Evolutionary conservation across 169 alveolate genomes (phyloP), one percentile per base, ranked within the genome.

Genomic region (Babesia divergens): DNA sequence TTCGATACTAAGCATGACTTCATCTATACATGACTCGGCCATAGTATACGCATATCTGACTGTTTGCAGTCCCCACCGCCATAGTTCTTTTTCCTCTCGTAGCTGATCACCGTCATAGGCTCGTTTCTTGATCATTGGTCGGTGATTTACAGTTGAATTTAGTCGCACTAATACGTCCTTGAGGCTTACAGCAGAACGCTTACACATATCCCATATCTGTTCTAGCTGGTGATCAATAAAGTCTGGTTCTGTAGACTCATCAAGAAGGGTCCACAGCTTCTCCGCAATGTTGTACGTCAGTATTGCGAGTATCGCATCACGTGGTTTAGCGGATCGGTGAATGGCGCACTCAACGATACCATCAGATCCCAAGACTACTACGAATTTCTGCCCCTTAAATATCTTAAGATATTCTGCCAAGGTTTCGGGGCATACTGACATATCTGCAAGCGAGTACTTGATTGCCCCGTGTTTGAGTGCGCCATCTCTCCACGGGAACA

Each of bases 1-100:
- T 32, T 72, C 69, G 26, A 50, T 26, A 26, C 70, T 62, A 6
- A 67, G 68, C 84, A 72, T 59, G 24, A 72, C 77, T 32, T 72
- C 84, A 31, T 72, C 84, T 28, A 72, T 72, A 44, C 84, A 72
- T 2, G 84, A 65, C 40, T 72, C 26, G n/a, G 84, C 84, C 55
- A 72, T 37, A 26, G 49, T 72, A 49, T 72, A 72, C 18, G 84
- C 84, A 43, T 72, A 72, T 65, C 38, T 2, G 13, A 72, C 84
- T 1, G 82, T 72, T 14, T 42, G 76, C 20, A 72, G 42, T 7
- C 84, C 84, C 46, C 76, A 31, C 40, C n/a, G 40, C 72, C 74
- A 60, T 34, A 50, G 29, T 16, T 47, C 59, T 53, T 11, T 43
- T n/a, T 59, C 53, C 38, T 67, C 74, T 4, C 38, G 46, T 18